A percentile compares a stretch with the other conserved stretches of the same genome.
phyloP scores from a whole-genome alignment of 1,139 yeast species.

The Spathaspora sp. region DNA sequence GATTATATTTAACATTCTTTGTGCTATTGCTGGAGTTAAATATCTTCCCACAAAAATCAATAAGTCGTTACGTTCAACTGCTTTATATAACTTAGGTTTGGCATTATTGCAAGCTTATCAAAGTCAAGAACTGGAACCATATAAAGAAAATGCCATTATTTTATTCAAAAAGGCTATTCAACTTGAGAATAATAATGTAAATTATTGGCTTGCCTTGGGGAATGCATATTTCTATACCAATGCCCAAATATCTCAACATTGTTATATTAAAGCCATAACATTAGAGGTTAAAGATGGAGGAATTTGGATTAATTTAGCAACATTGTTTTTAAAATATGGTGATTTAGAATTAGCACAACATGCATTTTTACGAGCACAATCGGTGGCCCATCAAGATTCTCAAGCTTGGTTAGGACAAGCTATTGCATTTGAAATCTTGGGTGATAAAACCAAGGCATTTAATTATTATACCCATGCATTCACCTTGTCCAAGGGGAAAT shows the following conservation, averaged over 20 bases:
- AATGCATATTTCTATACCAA: constrained; percentile 58
- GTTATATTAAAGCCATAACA: constrained; percentile 79
- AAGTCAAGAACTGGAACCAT: constrained; percentile 19
- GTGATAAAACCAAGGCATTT: constrained; percentile 52
- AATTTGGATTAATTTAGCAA: constrained; percentile 83
- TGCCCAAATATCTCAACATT: constrained; percentile 84
- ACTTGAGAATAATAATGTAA: constrained; percentile 65
- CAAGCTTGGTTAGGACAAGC: constrained; percentile 92
- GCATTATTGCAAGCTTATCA: constrained; percentile 54
- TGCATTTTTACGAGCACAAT: constrained; percentile 72
- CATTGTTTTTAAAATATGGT: constrained; percentile 65
- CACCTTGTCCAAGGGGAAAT: constrained; percentile 69
- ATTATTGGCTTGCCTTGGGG: constrained; percentile 84
- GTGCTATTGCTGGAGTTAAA: constrained; percentile 29
- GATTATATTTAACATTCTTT: constrained; percentile 24
- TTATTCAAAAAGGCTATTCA: constrained; percentile 67
- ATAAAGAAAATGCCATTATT: constrained; percentile 51
- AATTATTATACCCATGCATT: constrained; percentile 74
- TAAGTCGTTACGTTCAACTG: constrained; percentile 56
- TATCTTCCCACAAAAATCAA: constrained; percentile 34
- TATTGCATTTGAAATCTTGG: constrained; percentile 58
- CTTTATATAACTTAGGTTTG: constrained; percentile 70
- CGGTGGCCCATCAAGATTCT: constrained; percentile 75
- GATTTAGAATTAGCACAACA: constrained; percentile 74
- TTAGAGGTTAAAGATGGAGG: constrained; percentile 66